phyloP scores from a whole-genome alignment of 2,329 filamentous ascomycete genomes.

The Verticillium isaacii region DNA sequence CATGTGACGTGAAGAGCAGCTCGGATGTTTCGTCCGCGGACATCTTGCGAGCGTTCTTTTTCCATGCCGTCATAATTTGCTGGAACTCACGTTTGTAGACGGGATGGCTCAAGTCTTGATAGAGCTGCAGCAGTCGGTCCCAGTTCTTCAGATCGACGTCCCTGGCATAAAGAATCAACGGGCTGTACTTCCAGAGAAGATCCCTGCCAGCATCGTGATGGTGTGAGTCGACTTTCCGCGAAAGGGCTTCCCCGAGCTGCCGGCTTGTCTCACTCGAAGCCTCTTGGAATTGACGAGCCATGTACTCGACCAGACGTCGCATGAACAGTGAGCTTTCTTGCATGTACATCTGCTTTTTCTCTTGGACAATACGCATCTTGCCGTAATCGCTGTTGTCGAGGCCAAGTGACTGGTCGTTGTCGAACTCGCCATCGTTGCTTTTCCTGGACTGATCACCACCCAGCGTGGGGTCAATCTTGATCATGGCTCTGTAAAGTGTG shows the following conservation, averaged over 20 bases:
- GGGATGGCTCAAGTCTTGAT: conserved; percentile 70
- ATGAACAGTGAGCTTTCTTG: conserved; percentile 73
- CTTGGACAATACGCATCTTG: conserved; percentile 88
- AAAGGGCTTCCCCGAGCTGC: conserved; percentile 54
- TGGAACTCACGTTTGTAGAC: conserved; percentile 81
- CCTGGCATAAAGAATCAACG: conserved; percentile 80
- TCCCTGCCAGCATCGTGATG: conserved; percentile 70
- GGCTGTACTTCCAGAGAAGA: conserved; percentile 81
- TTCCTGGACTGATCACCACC: conserved; percentile 46
- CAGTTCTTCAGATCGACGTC: conserved; percentile 80
- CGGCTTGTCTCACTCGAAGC: conserved; percentile 67
- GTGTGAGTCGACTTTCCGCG: conserved; percentile 63
- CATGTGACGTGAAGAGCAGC: conserved; percentile 78
- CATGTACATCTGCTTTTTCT: conserved; percentile 88
- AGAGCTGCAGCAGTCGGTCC: conserved; percentile 73
- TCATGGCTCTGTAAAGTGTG: conserved; percentile 84
- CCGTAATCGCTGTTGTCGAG: conserved; percentile 64
- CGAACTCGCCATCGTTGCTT: conserved; percentile 41
- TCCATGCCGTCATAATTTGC: conserved; percentile 74
- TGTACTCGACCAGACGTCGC: conserved; percentile 72
- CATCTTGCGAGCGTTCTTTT: conserved; percentile 69
- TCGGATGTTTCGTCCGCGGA: conserved; percentile 70
- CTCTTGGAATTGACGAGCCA: conserved; percentile 74
- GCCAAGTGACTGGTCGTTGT: conserved; percentile 29
- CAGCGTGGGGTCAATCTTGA: conserved; percentile 84